Base-by-base conservation (phyloP, 2,329 filamentous ascomycete species). In the Myriosclerotinia duriaeana region DNA sequence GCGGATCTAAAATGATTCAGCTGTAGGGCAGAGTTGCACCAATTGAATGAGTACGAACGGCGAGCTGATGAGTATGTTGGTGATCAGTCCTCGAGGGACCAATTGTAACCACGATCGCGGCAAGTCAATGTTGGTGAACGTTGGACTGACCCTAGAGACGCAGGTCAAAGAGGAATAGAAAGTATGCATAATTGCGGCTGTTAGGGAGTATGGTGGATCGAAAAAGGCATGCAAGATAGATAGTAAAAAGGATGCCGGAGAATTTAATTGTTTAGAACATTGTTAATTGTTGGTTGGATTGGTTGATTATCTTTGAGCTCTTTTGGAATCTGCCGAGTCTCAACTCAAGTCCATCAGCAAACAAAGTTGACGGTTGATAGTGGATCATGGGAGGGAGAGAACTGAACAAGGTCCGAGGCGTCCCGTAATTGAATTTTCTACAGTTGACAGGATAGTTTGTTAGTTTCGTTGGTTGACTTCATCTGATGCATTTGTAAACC, bases 121-220 rank as follows among this genome's bases (percentile, higher is more conserved):
- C 70, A 71, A 61, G 56, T 71, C 58, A 66, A 68, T 59, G 54
- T 70, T 70, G 64, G 62, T 62, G 55, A 67, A 53, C 34, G 64
- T 66, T 66, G 53, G 64, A 65, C 63, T 38, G 44, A 60, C 53
- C 63, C 63, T 52, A 65, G 30, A 36, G 53, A 50, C 11, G 63
- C 63, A 60, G 12, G 54, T 42, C 14, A 42, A 59, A 26, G 17
- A 52, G 63, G 44, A 59, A 48, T 48, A n/a, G 40, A 64, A 65
- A 40, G 22, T 52, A 59, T 59, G 53, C 20, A 59, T 38, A 17
- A 38, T 65, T 65, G 63, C 53, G 42, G 63, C 63, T 59, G 42
- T 52, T 59, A 44, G 22, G 34, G 48, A 56, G 36, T 30, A 52
- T 26, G 4, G 36, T 52, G 44, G 55, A 40, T 58, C 34, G 44